phyloP scores from a whole-genome alignment of 331 rosid species.

The Pyrus hybrid region DNA sequence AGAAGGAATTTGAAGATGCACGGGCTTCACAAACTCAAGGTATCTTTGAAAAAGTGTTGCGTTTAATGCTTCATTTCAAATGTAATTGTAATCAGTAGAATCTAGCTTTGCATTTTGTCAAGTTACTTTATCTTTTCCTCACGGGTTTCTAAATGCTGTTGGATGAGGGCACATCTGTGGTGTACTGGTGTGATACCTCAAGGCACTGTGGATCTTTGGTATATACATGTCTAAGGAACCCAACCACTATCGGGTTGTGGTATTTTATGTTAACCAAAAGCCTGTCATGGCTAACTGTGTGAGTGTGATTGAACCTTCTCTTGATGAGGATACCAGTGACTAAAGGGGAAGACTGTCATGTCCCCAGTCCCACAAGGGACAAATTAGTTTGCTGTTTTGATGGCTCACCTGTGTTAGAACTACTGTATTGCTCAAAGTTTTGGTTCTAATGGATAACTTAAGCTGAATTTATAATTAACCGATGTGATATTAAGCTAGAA shows the following conservation, averaged over 20 bases:
- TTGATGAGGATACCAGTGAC: not conserved
- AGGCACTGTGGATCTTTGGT: not conserved
- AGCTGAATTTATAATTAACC: not conserved
- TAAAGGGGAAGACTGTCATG: not conserved
- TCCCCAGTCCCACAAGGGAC: not conserved
- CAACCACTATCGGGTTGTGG: too few relatives aligned
- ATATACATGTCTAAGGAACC: not conserved
- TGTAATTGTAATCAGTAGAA: not conserved
- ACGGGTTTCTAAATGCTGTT: not conserved
- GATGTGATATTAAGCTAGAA: not conserved
- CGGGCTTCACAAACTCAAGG: slow-evolving; percentile 82
- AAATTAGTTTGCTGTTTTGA: not conserved
- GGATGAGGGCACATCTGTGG: not conserved
- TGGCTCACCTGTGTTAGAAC: not conserved
- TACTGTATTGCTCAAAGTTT: not conserved
- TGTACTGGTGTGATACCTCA: not conserved
- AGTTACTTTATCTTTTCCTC: not conserved
- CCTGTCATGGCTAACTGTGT: not conserved
- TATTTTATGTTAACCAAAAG: too few relatives aligned
- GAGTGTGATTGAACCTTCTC: not conserved
- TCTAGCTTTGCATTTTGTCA: not conserved
- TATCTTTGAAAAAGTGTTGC: slow-evolving; percentile 20
- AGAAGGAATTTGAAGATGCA: slow-evolving; percentile 82
- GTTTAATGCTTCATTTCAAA: slow-evolving; percentile 1
- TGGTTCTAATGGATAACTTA: not conserved